phyloP scores from a whole-genome alignment of 345 rosid species.

The Bruguiera gymnorhiza region DNA sequence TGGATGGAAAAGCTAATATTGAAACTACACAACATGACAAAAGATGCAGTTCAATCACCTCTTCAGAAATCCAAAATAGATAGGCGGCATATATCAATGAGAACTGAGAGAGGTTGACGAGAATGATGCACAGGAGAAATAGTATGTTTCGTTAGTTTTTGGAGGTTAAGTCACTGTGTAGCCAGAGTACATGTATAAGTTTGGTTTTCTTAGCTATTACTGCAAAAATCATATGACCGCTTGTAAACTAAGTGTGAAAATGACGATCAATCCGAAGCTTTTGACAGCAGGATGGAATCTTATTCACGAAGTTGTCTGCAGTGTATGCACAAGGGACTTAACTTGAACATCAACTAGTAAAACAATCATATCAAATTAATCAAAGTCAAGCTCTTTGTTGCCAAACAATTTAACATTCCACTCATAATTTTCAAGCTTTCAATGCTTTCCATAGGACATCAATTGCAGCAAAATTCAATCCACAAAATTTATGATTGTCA shows the following conservation, averaged over 20 bases:
- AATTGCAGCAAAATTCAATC: not conserved
- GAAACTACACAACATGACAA: not conserved
- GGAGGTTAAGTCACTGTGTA: not conserved
- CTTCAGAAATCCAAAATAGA: conserved; percentile 11
- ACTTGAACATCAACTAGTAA: too few species aligned
- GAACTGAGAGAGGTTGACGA: conserved; percentile 13
- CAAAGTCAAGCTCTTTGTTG: too few species aligned
- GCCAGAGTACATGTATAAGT: not conserved
- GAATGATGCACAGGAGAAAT: not conserved
- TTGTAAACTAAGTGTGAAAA: not conserved
- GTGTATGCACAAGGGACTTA: not conserved
- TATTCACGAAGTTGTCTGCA: not conserved
- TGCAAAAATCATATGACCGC: not conserved
- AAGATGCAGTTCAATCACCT: conserved; percentile 2
- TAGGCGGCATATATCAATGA: conserved; percentile 24
- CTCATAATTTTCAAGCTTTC: not conserved
- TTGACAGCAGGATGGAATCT: not conserved
- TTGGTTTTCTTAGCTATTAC: not conserved
- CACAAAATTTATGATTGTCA: not conserved
- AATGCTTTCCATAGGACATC: not conserved
- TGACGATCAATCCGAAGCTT: not conserved
- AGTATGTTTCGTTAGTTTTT: not conserved
- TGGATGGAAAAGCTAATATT: not conserved
- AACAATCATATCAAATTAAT: too few species aligned
- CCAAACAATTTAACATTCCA: too few species aligned